Evolutionary conservation across 495 filamentous ascomycete species (phyloP).

Genomic region (Xanthoparmelia taractica): DNA sequence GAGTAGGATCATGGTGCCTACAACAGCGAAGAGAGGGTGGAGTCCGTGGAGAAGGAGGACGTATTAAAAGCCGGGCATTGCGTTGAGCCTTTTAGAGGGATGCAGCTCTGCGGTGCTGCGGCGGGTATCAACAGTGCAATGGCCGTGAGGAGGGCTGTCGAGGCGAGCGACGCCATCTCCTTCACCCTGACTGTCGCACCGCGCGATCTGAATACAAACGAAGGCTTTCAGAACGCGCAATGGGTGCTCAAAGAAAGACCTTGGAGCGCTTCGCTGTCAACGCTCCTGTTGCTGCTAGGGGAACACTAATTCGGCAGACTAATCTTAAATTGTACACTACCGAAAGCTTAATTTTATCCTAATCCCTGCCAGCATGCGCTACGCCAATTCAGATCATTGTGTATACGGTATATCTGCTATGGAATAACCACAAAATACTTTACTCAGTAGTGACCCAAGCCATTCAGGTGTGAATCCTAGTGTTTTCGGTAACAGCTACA

Average conservation of each 20-base stretch:
- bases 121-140: conserved; percentile 9
- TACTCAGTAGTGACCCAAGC: neutral
- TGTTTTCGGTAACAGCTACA: neutral
- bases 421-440: neutral
- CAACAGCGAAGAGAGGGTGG: conserved; percentile 60
- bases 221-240: conserved; percentile 9
- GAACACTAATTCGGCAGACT: conserved; percentile 6
- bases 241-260: neutral
- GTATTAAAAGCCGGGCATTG: conserved; percentile 75
- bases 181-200: neutral
- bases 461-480: neutral
- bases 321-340: conserved; percentile 5
- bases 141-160: conserved; percentile 9
- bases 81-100: conserved; percentile 71
- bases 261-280: neutral
- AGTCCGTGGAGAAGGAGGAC: conserved; percentile 72
- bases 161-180: conserved; percentile 3
- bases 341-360: conserved; percentile 9
- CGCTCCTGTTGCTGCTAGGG: conserved; percentile 8
- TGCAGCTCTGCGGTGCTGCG: conserved; percentile 44
- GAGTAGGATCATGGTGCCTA: conserved; percentile 39
- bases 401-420: too few species aligned
- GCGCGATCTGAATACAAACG: neutral
- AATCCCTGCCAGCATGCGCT: too few species aligned
- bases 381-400: too few species aligned